These are phyloP conservation scores for Fusarium sp. DNA, from an alignment of 2,329 filamentous ascomycete genomes.

Conservation along the genomic window DNA sequence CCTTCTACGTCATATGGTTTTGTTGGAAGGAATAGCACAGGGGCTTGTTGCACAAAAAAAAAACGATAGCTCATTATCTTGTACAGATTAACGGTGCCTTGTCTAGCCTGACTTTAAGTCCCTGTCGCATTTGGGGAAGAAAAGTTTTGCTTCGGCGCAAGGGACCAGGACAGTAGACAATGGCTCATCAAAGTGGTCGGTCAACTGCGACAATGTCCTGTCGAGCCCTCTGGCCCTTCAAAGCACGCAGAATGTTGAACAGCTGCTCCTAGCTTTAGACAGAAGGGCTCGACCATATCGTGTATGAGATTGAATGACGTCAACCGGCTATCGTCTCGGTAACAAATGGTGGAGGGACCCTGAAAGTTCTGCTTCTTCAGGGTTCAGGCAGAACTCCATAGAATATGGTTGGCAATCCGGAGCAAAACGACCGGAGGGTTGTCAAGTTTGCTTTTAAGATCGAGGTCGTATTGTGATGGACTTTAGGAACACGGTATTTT, in stretches of 20 bases:
- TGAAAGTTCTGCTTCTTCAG: slow-evolving; percentile 31
- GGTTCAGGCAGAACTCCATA: slow-evolving; percentile 17
- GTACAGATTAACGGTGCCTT: slow-evolving; percentile 15
- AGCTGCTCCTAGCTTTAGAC: background rate
- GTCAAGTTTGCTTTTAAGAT: slow-evolving; percentile 9
- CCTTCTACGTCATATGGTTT: slow-evolving; percentile 21
- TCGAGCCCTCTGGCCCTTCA: background rate
- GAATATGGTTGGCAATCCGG: slow-evolving; percentile 34
- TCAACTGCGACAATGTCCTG: background rate
- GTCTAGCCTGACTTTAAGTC: slow-evolving; percentile 2
- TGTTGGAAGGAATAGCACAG: slow-evolving; percentile 1
- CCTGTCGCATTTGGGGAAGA: slow-evolving; percentile 7
- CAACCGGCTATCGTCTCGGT: slow-evolving; percentile 4
- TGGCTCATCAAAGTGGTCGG: background rate
- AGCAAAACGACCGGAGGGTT: slow-evolving; percentile 46
- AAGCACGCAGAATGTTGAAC: background rate
- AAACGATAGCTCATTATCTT: slow-evolving; percentile 27
- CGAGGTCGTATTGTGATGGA: slow-evolving; percentile 15
- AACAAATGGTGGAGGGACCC: slow-evolving; percentile 33
- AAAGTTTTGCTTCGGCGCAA: background rate
- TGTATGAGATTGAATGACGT: slow-evolving; percentile 32
- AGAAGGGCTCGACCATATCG: background rate
- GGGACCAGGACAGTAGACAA: background rate
- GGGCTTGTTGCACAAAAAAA: background rate
- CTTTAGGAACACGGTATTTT: slow-evolving; percentile 5